Base-by-base conservation (phyloP, 306 rosid species). In the Betula pendula region DNA sequence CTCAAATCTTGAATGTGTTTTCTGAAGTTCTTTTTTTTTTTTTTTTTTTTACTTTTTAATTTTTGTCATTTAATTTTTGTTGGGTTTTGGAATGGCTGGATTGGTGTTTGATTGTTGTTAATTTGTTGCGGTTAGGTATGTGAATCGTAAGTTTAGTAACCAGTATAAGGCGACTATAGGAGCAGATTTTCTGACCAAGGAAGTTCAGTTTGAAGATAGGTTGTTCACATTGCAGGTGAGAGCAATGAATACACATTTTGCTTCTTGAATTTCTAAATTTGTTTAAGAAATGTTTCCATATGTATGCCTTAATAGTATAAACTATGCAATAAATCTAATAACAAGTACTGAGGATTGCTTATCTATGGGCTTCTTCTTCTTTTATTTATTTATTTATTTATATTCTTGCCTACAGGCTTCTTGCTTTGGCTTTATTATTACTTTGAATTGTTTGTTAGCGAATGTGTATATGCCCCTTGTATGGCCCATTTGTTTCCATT, bases 141-240 rank as follows among this genome's bases (percentile, higher is more conserved):
- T 96, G 89, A 96, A 96, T 81, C 97, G 94, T 38, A 96, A 96
- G 85, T 96, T 96, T 76, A 96, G 99, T 67, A 96, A 96, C 88
- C 99, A 96, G 90, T 96, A 96, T 81, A 96, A 96, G 80, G 99
- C 99, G 19, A 96, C 99, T 35, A 96, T 92, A 50, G 99, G 99
- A 80, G 99, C 99, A 10, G 99, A 96, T 88, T 96, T 96, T 84
- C 97, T 96, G 68, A 96, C 99, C 58, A 92, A 96, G 92, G 99
- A 96, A 87, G 97, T 96, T 88, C 99, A 92, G 67, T 91, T 96
- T 83, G 99, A 96, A 76, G 99, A 96, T 68, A 89, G 99, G 87
- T 83, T 92, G 82, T 96, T 96, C 91, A 96, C 99, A 52, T 85
- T 96, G 82, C 99, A 92, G 97, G 99, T 92, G 78, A 87, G 90